Evolutionary conservation across 2,329 filamentous ascomycete genomes (phyloP).

Genomic region (Thielaviopsis musarum): DNA sequence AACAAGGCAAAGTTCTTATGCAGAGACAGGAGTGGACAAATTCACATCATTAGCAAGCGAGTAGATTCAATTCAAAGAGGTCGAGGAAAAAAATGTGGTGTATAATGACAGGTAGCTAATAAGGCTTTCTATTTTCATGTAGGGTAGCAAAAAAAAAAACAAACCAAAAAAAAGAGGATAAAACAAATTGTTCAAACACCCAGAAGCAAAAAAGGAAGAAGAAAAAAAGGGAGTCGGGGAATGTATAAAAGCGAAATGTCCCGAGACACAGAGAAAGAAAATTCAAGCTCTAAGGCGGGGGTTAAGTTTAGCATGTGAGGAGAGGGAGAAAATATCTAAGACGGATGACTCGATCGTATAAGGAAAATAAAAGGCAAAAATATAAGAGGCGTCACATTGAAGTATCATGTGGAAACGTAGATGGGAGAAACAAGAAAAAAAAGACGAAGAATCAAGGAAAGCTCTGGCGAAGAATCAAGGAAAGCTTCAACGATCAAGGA

Average conservation of each 20-base stretch:
- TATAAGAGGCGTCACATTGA: not conserved
- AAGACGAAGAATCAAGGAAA: not conserved
- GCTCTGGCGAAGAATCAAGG: not conserved
- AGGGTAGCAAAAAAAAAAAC: not conserved
- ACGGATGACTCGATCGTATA: not conserved
- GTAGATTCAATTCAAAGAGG: not conserved
- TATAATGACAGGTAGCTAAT: not conserved
- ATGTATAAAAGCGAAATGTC: not conserved
- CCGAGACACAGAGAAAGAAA: not conserved
- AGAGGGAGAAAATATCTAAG: not conserved
- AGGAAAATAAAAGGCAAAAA: not conserved
- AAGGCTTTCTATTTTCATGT: not conserved
- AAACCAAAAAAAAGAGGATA: not conserved
- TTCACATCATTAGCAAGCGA: no score
- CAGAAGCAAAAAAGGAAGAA: not conserved
- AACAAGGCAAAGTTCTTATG: not conserved
- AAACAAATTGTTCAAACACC: not conserved
- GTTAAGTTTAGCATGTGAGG: not conserved
- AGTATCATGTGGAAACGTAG: not conserved
- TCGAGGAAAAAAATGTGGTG: not conserved
- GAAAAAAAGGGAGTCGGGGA: not conserved
- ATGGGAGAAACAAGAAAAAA: not conserved
- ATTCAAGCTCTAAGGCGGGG: not conserved
- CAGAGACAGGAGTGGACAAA: not conserved
- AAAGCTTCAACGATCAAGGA: not conserved